phyloP scores from a whole-genome alignment of 2,329 filamentous ascomycete genomes.

The Coniella vitis region DNA sequence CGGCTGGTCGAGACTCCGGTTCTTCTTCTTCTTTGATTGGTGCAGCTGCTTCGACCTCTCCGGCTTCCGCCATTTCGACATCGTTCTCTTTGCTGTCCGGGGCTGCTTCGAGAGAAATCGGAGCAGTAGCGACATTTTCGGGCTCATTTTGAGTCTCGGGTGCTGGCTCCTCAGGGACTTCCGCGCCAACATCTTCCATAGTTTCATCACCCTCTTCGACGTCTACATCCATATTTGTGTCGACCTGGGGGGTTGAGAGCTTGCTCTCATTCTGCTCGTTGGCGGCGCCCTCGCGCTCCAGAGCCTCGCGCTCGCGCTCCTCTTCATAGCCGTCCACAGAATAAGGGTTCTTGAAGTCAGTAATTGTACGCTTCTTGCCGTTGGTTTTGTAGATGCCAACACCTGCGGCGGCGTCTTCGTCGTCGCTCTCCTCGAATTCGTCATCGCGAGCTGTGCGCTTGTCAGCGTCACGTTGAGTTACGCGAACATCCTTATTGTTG shows the following conservation, averaged over 20 bases:
- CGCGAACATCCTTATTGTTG: slow-evolving; percentile 74
- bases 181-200: slow-evolving; percentile 24
- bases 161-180: slow-evolving; percentile 23
- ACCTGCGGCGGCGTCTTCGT: slow-evolving; percentile 69
- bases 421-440: slow-evolving; percentile 82
- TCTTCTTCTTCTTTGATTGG: slow-evolving; percentile 35
- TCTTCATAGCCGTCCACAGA: slow-evolving; percentile 32
- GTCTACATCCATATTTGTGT: background rate
- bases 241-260: slow-evolving; percentile 10
- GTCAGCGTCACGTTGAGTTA: slow-evolving; percentile 77
- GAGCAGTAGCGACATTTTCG: background rate
- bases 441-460: slow-evolving; percentile 68
- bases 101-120: slow-evolving; percentile 16
- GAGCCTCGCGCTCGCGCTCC: no score
- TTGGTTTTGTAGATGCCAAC: slow-evolving; percentile 60
- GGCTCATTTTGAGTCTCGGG: slow-evolving; percentile 17
- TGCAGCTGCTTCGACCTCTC: slow-evolving; percentile 23
- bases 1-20: slow-evolving; percentile 24
- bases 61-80: slow-evolving; percentile 41
- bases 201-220: slow-evolving; percentile 14
- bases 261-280: slow-evolving; percentile 14
- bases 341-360: slow-evolving; percentile 42
- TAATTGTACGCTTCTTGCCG: slow-evolving; percentile 44
- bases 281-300: background rate
- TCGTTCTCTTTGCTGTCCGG: slow-evolving; percentile 42